Base-by-base conservation (phyloP, 768 basidiomycete species). In the Leucosporidium creatinivorum region DNA sequence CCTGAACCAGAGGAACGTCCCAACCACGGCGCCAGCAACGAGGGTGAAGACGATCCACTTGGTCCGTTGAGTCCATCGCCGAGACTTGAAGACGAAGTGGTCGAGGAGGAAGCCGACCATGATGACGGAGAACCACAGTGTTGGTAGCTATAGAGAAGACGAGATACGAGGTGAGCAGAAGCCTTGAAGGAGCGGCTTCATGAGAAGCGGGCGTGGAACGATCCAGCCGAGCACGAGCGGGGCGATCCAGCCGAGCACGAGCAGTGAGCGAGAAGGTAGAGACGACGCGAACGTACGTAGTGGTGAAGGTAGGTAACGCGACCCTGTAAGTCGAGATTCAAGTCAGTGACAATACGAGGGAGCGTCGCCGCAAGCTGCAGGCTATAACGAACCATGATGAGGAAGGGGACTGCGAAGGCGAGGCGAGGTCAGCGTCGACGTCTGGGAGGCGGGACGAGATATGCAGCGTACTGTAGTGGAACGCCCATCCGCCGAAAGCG, bases 1-100 rank as follows among this genome's bases (percentile, higher is more conserved):
- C 72, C 83, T 88, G 81, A 96, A 98, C 92, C 91, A 94, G 90
- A 89, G 94, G 82, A 96, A 99, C 62, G 83, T 84, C n/a, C 81
- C 81, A 10, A 94, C 75, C 70, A 97, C 84, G 26, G 80, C 65
- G 30, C 81, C 81, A 0, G 85, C 82, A 58, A 84, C 79, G 25
- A 88, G 72, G 3, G 84, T 84, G 76, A 97, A 98, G 56, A 82
- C 80, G 61, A 89, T 86, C 50, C 79, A 77, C 76, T 94, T 96
- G 28, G 86, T 87, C 55, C 80, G 81, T 19, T 80, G 79, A 17
- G 83, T 82, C 66, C 88, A 81, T 17, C 85, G 82, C 44, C 83
- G 81, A 19, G 90, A 86, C 4, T 85, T 84, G 80, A 99, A 97
- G 74, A 98, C 80, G 78, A 92, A 89, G 77, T 96, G 92, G 79